These are phyloP conservation scores for Cercophora scortea DNA, from an alignment of 495 filamentous ascomycete genomes.

Conservation along the genomic window DNA sequence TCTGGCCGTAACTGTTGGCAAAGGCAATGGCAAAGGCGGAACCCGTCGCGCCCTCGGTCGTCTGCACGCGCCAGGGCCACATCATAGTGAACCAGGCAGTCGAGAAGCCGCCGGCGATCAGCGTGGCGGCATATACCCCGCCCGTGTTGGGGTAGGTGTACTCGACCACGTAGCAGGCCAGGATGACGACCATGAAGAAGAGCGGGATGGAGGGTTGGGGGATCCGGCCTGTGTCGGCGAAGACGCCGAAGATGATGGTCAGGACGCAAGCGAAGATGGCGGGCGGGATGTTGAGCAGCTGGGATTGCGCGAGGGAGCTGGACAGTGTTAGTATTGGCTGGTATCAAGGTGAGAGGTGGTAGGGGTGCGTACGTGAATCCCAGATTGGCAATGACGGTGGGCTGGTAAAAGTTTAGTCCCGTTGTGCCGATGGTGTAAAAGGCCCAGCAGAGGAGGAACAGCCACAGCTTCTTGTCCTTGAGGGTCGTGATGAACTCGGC, in stretches of 20 bases:
- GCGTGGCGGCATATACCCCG: conserved; percentile 31
- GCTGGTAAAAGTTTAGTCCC: conserved; percentile 37
- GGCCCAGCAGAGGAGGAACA: conserved; percentile 4
- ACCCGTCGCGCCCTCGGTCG: conserved; percentile 33
- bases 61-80: conserved; percentile 39
- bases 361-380: conserved; percentile 23
- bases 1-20: conserved; percentile 35
- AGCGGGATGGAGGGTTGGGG: conserved; percentile 36
- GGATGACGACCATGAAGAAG: conserved; percentile 30
- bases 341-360: background rate
- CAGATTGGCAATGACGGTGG: conserved; percentile 36
- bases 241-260: conserved; percentile 17
- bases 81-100: conserved; percentile 36
- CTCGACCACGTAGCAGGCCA: conserved; percentile 34
- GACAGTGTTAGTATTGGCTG: conserved; percentile 16
- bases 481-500: background rate
- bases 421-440: conserved; percentile 34
- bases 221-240: conserved; percentile 33
- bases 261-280: conserved; percentile 1
- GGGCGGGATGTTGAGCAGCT: conserved; percentile 5
- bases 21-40: conserved; percentile 39
- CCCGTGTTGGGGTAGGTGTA: conserved; percentile 33
- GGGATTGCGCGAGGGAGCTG: conserved; percentile 8
- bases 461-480: conserved; percentile 1
- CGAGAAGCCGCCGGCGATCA: conserved; percentile 30